Evolutionary conservation across 1,284 basidiomycete species (phyloP).

Genomic region (Schizophyllum amplum): DNA sequence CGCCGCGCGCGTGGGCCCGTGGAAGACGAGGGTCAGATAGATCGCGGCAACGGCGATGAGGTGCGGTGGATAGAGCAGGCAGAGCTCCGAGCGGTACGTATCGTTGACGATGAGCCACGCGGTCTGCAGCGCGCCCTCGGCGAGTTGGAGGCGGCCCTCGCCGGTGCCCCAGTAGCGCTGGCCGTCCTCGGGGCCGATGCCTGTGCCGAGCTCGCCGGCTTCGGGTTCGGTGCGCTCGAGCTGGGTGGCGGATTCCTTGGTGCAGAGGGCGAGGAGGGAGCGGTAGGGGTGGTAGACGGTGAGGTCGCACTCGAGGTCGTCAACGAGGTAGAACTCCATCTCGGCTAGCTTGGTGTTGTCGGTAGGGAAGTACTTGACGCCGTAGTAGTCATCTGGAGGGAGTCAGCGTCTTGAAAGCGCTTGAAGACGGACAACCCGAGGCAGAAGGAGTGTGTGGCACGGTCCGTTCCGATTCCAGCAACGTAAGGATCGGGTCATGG

Average conservation of each 20-base stretch:
- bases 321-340: constrained; percentile 98
- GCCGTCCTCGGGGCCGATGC: constrained; percentile 48
- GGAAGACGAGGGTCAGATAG: constrained; percentile 76
- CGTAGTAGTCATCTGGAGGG: constrained; percentile 49
- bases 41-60: constrained; percentile 88
- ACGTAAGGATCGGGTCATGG: not conserved
- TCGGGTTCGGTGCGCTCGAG: constrained; percentile 38
- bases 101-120: constrained; percentile 96
- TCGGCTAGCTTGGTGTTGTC: constrained; percentile 92
- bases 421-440: not conserved
- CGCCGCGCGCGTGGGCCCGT: constrained; percentile 43
- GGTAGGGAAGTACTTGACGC: constrained; percentile 68
- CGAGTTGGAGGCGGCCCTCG: constrained; percentile 59
- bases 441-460: not conserved
- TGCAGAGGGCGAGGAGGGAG: constrained; percentile 72
- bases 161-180: constrained; percentile 70
- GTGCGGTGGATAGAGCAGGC: constrained; percentile 89
- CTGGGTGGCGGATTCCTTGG: constrained; percentile 27
- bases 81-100: constrained; percentile 86
- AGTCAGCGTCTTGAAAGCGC: not conserved
- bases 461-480: no score
- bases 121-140: constrained; percentile 61
- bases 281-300: constrained; percentile 93
- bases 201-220: constrained; percentile 54
- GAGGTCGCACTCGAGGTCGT: constrained; percentile 94